A percentile compares a stretch with the other conserved stretches of the same genome.
These are phyloP conservation scores for Tricholomella constricta DNA, from an alignment of 768 basidiomycete species.

Conservation along the genomic window DNA sequence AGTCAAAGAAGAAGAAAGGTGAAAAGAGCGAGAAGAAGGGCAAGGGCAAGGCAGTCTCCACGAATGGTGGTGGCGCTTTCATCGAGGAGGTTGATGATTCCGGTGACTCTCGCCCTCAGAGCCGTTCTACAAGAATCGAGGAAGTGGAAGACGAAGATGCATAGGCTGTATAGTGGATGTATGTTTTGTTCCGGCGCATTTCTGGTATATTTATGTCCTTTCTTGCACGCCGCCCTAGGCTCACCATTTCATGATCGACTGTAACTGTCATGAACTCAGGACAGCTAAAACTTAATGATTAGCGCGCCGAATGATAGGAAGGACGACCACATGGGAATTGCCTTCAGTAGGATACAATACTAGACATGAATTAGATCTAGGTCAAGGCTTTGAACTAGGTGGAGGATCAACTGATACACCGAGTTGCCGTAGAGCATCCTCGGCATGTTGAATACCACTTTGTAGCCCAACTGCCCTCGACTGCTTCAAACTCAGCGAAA, in stretches of 20 bases:
- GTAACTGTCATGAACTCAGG: no score
- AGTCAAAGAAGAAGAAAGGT: slow-evolving; percentile 65
- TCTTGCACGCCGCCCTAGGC: not conserved
- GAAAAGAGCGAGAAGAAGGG: slow-evolving; percentile 54
- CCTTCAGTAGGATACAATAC: no score
- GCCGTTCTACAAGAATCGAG: slow-evolving; percentile 46
- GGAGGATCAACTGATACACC: not conserved
- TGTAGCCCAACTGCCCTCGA: slow-evolving; percentile 37
- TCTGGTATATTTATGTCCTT: slow-evolving; percentile 5
- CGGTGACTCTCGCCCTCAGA: slow-evolving; percentile 41
- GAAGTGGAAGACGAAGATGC: slow-evolving; percentile 49
- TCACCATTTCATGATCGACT: not conserved
- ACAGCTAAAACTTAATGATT: no score
- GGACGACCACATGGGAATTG: no score
- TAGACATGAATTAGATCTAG: no score
- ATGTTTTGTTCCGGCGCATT: slow-evolving; percentile 2
- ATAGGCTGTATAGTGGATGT: slow-evolving; percentile 16
- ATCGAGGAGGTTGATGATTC: slow-evolving; percentile 51
- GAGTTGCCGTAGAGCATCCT: slow-evolving; percentile 26
- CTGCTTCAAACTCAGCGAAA: slow-evolving; percentile 36
- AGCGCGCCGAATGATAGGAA: no score
- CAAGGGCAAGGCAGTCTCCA: slow-evolving; percentile 45
- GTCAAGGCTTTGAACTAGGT: no score
- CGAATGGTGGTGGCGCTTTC: slow-evolving; percentile 42
- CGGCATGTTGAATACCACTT: slow-evolving; percentile 32